Base-by-base conservation (phyloP, 2,329 filamentous ascomycete species). In the Trichoderma endophyticum region DNA sequence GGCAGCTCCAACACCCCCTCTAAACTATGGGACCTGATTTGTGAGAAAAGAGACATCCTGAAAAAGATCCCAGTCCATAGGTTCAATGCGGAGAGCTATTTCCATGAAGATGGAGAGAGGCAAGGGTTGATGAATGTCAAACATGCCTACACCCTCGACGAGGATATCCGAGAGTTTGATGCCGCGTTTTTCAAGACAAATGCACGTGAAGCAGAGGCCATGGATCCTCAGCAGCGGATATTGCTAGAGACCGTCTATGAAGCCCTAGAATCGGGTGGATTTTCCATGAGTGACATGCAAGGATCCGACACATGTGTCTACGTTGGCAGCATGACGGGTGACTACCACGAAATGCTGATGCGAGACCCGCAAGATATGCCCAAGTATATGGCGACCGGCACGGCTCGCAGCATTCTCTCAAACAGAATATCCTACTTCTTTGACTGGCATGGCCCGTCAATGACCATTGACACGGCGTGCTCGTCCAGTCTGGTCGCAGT, bases 221-320 rank as follows among this genome's bases (percentile, higher is more conserved):
- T 84, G 72, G 84, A 86, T 61, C 84, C 84, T 0, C 83, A 84
- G 73, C 83, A 84, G 71, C 78, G 83, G 2, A 77, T 81, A 32
- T 74, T 83, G 15, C 78, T 83, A 4, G 82, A 85, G 62, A 79
- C 82, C 0, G 78, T 78, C 6, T 84, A 82, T 62, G 83, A 85
- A 71, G 80, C 82, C 1, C 71, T 88, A 0, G 81, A 81, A 30
- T 76, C 75, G 11, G 79, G 78, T 0, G 82, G 82, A 24, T 56
- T 80, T 0, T 72, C 78, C 1, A 71, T 83, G 6, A 76, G 81
- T 2, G 34, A 73, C 3, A 68, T 81, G 15, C 63, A 59, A 1
- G 75, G 75, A 1, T 48, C 64, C 1, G 51, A 71, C 9, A 77
- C 74, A 24, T 78, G 71, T n/a, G 79, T 77, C 7, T 81, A 75